Base-by-base conservation (phyloP, 768 basidiomycete species). In the Amanita thiersii region DNA sequence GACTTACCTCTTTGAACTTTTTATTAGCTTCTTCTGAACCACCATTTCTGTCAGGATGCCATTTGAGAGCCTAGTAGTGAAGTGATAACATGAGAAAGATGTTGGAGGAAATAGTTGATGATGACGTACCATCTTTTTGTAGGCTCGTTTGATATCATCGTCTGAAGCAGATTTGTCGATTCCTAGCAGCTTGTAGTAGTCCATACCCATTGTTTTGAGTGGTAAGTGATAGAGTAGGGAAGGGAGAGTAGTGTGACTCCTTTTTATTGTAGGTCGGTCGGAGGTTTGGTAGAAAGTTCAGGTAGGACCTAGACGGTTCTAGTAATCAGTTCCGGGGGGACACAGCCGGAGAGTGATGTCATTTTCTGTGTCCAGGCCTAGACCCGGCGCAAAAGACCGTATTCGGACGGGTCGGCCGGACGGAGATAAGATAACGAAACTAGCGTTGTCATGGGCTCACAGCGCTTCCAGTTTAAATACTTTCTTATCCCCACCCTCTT, bases 21-120 rank as follows among this genome's bases (percentile, higher is more conserved):
- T 75, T 72, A 2, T 77, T 81, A 0, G 94, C 86, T 49, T 81
- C 83, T 50, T 92, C 92, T 37, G 86, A 82, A 20, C 88, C 86
- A 41, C 65, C 65, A 55, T 96, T 94, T 28, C 92, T 75, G 58
- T 96, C 92, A 26, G 93, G 93, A 60, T 98, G 94, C 82, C 87
- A 88, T 76, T 88, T 91, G 59, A 96, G 60, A 35, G 91, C 89
- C 85, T 69, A n/a, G n/a, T n/a, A n/a, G n/a, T n/a, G n/a, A n/a
- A n/a, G 44, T 3, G 17, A 6, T n/a, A 24, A 24, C n/a, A 4
- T 1, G 12, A 9, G n/a, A 18, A 15, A 26, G 23, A 44, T 25
- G 17, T 17, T 33, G 15, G 10, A 32, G 12, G 30, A 23, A 7
- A 21, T 25, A n/a, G n/a, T 14, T 10, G 17, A 14, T 25, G 15